Base-by-base conservation (phyloP, 305 asterid species). In the Fraxinus nigra region DNA sequence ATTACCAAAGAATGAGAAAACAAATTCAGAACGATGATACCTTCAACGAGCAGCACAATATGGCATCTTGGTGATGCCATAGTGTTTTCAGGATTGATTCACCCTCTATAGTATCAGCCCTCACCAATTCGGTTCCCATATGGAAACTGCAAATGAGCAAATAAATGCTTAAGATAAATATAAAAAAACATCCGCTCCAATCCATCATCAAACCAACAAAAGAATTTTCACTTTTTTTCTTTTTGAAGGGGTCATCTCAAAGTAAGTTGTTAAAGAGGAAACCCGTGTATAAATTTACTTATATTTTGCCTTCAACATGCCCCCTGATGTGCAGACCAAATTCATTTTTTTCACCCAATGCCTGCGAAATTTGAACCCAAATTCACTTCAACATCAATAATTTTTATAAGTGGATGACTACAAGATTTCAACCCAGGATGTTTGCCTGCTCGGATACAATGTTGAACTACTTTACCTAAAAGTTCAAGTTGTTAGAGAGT, bases 11-110 rank as follows among this genome's bases (percentile, higher is more conserved):
- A 65, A 65, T 22, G 5, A 65, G 72, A 1, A 11, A 3, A 65
- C 0, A 65, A 65, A 26, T 24, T 65, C 72, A 24, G 34, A 65
- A 65, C 8, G 30, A 59, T 7, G 43, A 56, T 86, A 94, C 98
- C 98, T 93, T 92, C 86, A 93, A 77, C 1, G 98, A 95, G 92
- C 98, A 95, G 87, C 98, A 95, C 76, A 95, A 84, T 35, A 95
- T 87, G 78, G 98, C 94, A 76, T 95, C 98, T 75, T 91, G 97
- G 83, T 95, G 98, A 38, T 90, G 96, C 98, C 98, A 95, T 54
- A 95, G 97, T 69, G 95, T 75, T 82, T 95, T 93, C 48, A 95
- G 80, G 18, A 95, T 75, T 1, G 88, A 88, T 82, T 95, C 98
- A 72, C 92, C 83, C 20, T 85, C 86, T 9, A 82, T n/a, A 69